These are phyloP conservation scores for Conticribra weissflogii DNA, from an alignment of 108 stramenopile genomes.

Conservation along the genomic window DNA sequence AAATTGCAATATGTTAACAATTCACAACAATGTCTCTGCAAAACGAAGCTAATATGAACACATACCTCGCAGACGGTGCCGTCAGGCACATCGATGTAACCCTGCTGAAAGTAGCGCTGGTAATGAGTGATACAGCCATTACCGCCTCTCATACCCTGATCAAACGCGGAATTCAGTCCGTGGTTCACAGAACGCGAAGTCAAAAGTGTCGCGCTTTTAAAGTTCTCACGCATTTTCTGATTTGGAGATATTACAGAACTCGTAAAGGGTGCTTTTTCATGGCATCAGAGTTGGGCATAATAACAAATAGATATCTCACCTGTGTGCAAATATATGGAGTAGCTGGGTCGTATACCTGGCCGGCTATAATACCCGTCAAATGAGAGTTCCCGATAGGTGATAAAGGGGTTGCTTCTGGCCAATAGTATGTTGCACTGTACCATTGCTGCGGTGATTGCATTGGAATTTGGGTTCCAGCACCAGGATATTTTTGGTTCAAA, in stretches of 20 bases:
- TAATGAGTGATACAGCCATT: too few relatives aligned
- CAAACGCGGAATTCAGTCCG: too few relatives aligned
- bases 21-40: too few relatives aligned
- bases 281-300: too few relatives aligned
- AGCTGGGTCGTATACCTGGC: slow-evolving; percentile 17
- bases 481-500: slow-evolving; percentile 12
- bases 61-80: too few relatives aligned
- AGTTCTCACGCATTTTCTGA: slow-evolving; percentile 18
- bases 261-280: too few relatives aligned
- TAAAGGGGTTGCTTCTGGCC: slow-evolving; percentile 19
- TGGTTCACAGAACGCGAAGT: slow-evolving; percentile 21
- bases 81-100: too few relatives aligned
- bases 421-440: slow-evolving; percentile 14
- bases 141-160: too few relatives aligned
- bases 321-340: slow-evolving; percentile 26
- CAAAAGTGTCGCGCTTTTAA: slow-evolving; percentile 17
- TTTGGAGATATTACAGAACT: not conserved
- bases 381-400: slow-evolving; percentile 16
- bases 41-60: too few relatives aligned
- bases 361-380: slow-evolving; percentile 16
- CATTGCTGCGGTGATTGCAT: not conserved
- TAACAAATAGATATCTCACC: not conserved
- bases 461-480: slow-evolving; percentile 18
- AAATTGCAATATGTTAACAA: too few relatives aligned
- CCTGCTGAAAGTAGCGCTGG: too few relatives aligned